phyloP scores from a whole-genome alignment of 2,329 filamentous ascomycete genomes.

The Fusarium nisikadoi region DNA sequence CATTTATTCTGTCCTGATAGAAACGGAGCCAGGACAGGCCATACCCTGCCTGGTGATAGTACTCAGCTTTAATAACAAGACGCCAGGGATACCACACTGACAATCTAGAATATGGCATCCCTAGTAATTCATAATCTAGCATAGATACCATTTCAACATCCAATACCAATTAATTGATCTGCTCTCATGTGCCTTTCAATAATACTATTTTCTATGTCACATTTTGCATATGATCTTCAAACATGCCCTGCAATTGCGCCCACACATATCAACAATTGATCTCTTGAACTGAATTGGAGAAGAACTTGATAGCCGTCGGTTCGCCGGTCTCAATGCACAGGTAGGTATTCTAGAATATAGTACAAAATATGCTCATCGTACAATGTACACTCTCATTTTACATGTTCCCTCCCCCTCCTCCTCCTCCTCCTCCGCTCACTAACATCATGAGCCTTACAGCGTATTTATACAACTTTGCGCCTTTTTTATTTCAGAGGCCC shows the following conservation, averaged over 20 bases:
- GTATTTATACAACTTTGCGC: neutral
- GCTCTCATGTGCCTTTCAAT: too few relatives aligned
- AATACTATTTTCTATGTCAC: neutral
- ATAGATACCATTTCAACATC: neutral
- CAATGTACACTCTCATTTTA: constrained; percentile 44
- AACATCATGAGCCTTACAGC: neutral
- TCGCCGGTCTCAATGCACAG: constrained; percentile 38
- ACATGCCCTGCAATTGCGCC: neutral
- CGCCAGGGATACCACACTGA: neutral
- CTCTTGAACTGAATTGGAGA: constrained; percentile 34
- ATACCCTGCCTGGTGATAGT: accelerated
- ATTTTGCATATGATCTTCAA: accelerated
- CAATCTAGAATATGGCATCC: neutral
- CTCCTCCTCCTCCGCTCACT: constrained; percentile 1
- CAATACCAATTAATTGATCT: neutral
- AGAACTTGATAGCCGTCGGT: constrained; percentile 32
- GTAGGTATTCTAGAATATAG: constrained; percentile 42
- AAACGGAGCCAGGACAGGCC: neutral
- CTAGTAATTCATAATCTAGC: accelerated
- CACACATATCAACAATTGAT: neutral
- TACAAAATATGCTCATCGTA: constrained; percentile 45
- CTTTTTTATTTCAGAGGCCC: constrained; percentile 23
- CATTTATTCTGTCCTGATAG: neutral
- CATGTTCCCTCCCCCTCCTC: constrained; percentile 17
- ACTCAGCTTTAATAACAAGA: neutral